Conservation (phyloP, 306 rosid genomes). For the Inga laurina region DNA sequence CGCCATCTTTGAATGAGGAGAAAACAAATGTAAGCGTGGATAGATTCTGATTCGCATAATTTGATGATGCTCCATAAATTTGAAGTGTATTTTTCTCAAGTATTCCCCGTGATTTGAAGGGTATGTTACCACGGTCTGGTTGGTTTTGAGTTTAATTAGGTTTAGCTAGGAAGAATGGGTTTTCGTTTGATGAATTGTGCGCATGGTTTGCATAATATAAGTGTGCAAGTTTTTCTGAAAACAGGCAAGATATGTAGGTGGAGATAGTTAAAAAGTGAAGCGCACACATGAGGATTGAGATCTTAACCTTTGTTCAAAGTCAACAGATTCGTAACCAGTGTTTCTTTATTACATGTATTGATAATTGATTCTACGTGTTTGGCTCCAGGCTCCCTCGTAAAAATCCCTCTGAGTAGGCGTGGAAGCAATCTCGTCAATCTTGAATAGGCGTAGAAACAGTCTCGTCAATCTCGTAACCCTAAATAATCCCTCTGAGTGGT, state of each 20-base stretch:
- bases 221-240: neutral
- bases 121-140: too few species aligned
- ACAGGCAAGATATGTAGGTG: neutral
- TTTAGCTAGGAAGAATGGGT: neutral
- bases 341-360: too few species aligned
- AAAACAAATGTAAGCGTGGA: neutral
- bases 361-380: too few species aligned
- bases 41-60: neutral
- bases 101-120: too few species aligned
- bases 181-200: neutral
- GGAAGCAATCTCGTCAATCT: too few species aligned
- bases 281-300: neutral
- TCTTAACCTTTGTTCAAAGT: neutral
- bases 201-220: neutral
- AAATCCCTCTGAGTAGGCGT: too few species aligned
- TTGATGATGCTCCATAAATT: neutral
- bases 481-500: too few species aligned
- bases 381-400: too few species aligned
- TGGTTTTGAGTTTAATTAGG: neutral
- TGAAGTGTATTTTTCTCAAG: too few species aligned
- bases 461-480: too few species aligned
- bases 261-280: neutral
- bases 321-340: neutral
- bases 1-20: neutral
- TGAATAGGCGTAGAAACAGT: too few species aligned